Evolutionary conservation across 352 stramenopile genomes (phyloP).

Genomic region (Pythium monospermum): DNA sequence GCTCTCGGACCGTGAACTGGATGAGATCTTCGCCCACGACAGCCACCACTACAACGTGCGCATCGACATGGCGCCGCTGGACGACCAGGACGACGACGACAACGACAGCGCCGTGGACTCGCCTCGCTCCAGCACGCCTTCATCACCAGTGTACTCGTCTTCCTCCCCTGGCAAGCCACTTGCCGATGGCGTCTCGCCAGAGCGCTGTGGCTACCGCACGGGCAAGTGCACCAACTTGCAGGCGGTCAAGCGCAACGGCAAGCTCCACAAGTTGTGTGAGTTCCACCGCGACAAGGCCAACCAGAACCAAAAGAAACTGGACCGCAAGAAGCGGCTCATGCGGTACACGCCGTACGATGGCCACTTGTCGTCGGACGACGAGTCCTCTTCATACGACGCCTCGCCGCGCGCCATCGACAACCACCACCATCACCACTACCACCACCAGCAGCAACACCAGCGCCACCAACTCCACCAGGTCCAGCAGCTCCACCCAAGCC

Average conservation of each 20-base stretch:
- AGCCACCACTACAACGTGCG: constrained; percentile 23
- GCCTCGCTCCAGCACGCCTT: constrained; percentile 10
- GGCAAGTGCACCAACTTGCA: constrained; percentile 80
- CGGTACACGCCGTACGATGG: constrained; percentile 39
- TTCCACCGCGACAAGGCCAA: constrained; percentile 82
- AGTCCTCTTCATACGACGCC: constrained; percentile 21
- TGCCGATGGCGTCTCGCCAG: constrained; percentile 23
- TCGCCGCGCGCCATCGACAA: constrained; percentile 56
- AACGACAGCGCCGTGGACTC: too few species aligned
- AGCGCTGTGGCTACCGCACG: constrained; percentile 73
- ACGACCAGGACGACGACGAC: too few species aligned
- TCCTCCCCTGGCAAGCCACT: constrained; percentile 19
- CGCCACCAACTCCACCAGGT: too few species aligned
- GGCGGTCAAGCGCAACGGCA: constrained; percentile 76
- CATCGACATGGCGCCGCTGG: constrained; percentile 27
- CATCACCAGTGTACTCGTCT: constrained; percentile 7
- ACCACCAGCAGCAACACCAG: constrained; percentile 4
- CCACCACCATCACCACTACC: not conserved
- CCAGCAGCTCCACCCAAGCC: too few species aligned
- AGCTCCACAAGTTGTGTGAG: constrained; percentile 82
- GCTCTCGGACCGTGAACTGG: constrained; percentile 26
- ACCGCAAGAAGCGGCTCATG: constrained; percentile 78
- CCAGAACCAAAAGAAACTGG: constrained; percentile 83
- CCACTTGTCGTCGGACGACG: constrained; percentile 33
- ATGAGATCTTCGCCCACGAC: constrained; percentile 26